Evolutionary conservation across 2,329 filamentous ascomycete genomes (phyloP), one percentile per base, ranked within the genome.

Genomic region (Trichoderma oligosporum): DNA sequence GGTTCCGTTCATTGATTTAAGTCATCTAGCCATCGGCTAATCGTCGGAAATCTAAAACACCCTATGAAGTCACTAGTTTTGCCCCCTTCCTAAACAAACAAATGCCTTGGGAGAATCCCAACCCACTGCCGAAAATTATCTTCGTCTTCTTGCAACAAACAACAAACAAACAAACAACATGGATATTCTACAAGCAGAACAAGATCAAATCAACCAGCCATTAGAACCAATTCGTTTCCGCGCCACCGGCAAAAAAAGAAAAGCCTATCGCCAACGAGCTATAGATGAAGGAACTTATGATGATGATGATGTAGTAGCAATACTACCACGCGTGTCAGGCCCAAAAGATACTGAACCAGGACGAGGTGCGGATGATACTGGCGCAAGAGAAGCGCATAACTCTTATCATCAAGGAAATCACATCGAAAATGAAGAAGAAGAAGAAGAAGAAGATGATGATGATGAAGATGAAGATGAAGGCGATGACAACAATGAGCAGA

Each of bases 191-290:
- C 54, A 61, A 22, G 25, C 59, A 47, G 59, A 62, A 41, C 66
- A 71, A 11, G 36, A 35, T 8, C 44, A 16, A 16, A 31, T 7
- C 31, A 46, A 27, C n/a, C 58, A 66, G 3, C 52, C 53, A 5
- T n/a, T 56, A 47, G 63, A 66, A 44, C 69, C 72, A 11, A 69
- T 83, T 31, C 70, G 80, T 29, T 86, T 86, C 63, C 81, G 82
- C 36, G 74, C 72, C 25, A 74, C 71, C 27, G 66, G 74, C 59
- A 86, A 84, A 69, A 86, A 84, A 71, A 77, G 82, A 67, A 85
- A 85, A 66, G 72, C 74, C 4, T 82, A 83, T 61, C 77, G 83
- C 45, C 81, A 82, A 61, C 79, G 81, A 61, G 62, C 68, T 6
- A 14, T 35, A 11, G 56, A 47, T 4, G 57, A 45, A 3, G 36